phyloP scores from a whole-genome alignment of 2,329 filamentous ascomycete genomes.

The Xylariomycetidae sp. region DNA sequence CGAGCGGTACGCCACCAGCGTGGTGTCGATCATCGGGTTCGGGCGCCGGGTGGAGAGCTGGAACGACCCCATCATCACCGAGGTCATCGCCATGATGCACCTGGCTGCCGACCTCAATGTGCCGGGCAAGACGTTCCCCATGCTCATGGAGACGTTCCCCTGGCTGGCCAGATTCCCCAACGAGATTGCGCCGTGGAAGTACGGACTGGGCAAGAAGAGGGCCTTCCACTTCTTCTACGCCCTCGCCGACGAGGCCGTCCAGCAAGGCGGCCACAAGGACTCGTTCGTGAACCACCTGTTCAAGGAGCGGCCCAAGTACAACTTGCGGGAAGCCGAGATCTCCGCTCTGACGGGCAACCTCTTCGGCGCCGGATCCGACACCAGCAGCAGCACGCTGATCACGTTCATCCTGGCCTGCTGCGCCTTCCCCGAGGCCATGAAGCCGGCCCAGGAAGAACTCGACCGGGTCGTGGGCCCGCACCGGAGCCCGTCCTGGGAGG shows the following conservation, averaged over 20 bases:
- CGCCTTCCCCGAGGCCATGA: constrained; percentile 39
- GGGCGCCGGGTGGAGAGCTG: constrained; percentile 44
- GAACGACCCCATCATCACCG: constrained; percentile 51
- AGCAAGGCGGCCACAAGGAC: constrained; percentile 28
- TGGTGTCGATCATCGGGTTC: constrained; percentile 51
- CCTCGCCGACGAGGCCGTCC: constrained; percentile 42
- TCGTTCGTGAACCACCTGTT: constrained; percentile 43
- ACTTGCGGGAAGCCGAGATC: constrained; percentile 38
- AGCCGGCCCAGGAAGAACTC: constrained; percentile 45
- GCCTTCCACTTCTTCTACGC: constrained; percentile 46
- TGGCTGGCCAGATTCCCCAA: constrained; percentile 41
- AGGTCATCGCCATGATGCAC: constrained; percentile 53
- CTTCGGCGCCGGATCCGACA: constrained; percentile 44
- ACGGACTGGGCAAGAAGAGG: constrained; percentile 39
- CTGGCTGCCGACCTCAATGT: constrained; percentile 50
- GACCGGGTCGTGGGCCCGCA: constrained; percentile 42
- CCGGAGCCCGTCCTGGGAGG: constrained; percentile 41
- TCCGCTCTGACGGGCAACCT: constrained; percentile 41
- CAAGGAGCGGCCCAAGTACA: constrained; percentile 39
- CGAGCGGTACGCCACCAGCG: constrained; percentile 47
- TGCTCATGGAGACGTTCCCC: constrained; percentile 51
- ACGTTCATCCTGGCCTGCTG: constrained; percentile 45
- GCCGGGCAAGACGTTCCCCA: constrained; percentile 47
- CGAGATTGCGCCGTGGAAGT: constrained; percentile 44
- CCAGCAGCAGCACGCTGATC: constrained; percentile 38